Evolutionary conservation across 208 protist species (phyloP).

Genomic region (Leishmania tropica): DNA sequence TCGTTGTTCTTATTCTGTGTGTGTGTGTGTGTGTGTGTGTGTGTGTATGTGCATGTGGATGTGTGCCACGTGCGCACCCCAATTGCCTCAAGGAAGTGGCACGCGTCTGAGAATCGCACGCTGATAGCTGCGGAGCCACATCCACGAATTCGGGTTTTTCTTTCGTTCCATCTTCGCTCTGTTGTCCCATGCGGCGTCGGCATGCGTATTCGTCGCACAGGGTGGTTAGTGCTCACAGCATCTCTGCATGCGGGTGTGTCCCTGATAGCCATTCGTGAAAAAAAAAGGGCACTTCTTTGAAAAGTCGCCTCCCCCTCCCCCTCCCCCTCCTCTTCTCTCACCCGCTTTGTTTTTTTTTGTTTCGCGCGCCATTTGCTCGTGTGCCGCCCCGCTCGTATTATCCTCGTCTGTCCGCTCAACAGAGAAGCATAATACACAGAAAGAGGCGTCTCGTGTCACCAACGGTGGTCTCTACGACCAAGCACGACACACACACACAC

Average conservation of each 20-base stretch:
- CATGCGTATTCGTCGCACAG: not conserved
- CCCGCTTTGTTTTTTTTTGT: not conserved
- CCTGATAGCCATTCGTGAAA: not conserved
- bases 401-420: not conserved
- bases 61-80: not conserved
- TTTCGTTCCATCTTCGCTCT: not conserved
- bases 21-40: not conserved
- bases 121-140: not conserved
- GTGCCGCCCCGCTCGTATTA: not conserved
- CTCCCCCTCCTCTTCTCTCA: not conserved
- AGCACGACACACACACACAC: not conserved
- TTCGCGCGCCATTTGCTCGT: not conserved
- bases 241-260: not conserved
- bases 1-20: not conserved
- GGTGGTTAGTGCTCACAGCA: not conserved
- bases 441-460: not conserved
- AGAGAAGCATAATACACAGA: not conserved
- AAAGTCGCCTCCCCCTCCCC: not conserved
- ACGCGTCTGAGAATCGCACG: not conserved
- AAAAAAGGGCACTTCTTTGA: not conserved
- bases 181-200: not conserved
- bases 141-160: not conserved
- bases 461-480: not conserved
- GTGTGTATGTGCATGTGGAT: not conserved
- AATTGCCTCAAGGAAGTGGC: not conserved